These are phyloP conservation scores for Closterium sp. DNA, from an alignment of 139 green algal genomes.

Conservation along the genomic window DNA sequence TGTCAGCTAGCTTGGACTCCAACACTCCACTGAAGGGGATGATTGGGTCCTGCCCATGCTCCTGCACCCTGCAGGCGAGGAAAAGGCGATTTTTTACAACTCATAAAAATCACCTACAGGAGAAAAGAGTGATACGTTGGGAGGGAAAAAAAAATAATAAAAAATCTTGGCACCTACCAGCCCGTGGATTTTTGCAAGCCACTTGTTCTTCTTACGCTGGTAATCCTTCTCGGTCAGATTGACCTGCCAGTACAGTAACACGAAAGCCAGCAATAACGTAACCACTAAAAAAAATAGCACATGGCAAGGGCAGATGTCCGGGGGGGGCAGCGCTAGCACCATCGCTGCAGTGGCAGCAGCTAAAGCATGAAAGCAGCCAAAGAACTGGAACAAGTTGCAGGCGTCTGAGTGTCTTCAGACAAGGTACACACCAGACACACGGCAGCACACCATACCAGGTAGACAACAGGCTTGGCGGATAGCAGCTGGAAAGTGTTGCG, in stretches of 20 bases:
- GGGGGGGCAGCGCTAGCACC: too few relatives aligned
- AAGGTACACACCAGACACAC: not conserved
- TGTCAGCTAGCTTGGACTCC: slow-evolving; percentile 83
- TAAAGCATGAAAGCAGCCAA: not conserved
- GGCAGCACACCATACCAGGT: slow-evolving; percentile 67
- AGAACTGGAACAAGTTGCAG: too few relatives aligned
- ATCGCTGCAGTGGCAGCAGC: too few relatives aligned
- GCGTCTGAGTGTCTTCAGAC: too few relatives aligned
- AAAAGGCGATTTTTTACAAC: too few relatives aligned
- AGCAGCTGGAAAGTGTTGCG: slow-evolving; percentile 66
- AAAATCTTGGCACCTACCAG: slow-evolving; percentile 60
- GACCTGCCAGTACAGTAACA: slow-evolving; percentile 45
- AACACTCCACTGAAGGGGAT: slow-evolving; percentile 92
- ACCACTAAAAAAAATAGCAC: not conserved
- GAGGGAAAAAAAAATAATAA: not conserved
- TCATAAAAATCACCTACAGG: not conserved
- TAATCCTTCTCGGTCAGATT: slow-evolving; percentile 91
- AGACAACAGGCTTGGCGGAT: slow-evolving; percentile 92
- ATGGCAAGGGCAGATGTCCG: too few relatives aligned
- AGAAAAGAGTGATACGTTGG: not conserved
- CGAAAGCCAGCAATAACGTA: not conserved
- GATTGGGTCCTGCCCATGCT: slow-evolving; percentile 85
- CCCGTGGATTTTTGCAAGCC: slow-evolving; percentile 88
- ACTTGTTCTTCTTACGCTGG: slow-evolving; percentile 98
- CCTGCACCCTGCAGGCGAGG: slow-evolving; percentile 52